Conservation (phyloP, 176 grass and related monocot species). For the Hordeum marinum region DNA sequence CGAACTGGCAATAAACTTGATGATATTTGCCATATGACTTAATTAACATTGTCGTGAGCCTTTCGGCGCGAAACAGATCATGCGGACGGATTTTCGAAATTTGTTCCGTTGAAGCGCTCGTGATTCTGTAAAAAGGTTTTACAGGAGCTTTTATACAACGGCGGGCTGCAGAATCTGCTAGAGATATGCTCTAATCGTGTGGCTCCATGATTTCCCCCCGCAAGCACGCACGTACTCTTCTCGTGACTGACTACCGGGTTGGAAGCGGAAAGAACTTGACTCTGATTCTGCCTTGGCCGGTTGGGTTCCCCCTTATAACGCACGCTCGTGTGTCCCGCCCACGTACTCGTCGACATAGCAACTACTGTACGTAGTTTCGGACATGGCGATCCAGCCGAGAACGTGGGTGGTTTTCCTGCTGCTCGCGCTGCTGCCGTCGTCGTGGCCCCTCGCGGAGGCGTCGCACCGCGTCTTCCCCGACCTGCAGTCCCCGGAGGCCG, state of each 20-base stretch:
- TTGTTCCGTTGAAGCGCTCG: too few species aligned
- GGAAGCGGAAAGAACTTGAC: background rate
- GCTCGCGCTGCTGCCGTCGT: conserved; percentile 12
- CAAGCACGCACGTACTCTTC: too few species aligned
- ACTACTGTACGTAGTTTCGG: background rate
- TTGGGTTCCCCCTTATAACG: background rate
- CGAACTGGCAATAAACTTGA: too few species aligned
- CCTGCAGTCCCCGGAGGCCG: background rate
- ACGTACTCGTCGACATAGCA: background rate
- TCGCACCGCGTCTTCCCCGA: conserved; percentile 12
- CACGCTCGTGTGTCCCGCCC: background rate
- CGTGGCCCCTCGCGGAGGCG: conserved; percentile 2
- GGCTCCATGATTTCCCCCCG: too few species aligned
- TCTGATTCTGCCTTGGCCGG: background rate
- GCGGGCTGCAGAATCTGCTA: too few species aligned
- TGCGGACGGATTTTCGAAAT: too few species aligned
- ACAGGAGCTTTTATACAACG: too few species aligned
- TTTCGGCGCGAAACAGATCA: too few species aligned
- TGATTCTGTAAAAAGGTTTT: too few species aligned
- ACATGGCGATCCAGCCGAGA: background rate
- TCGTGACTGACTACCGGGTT: background rate
- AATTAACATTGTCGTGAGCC: too few species aligned
- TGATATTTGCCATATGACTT: too few species aligned
- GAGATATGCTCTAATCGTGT: too few species aligned
- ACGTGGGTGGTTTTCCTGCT: conserved; percentile 15